These are phyloP conservation scores for Talaromyces sp. DNA, from an alignment of 2,329 filamentous ascomycete species.

Conservation along the genomic window DNA sequence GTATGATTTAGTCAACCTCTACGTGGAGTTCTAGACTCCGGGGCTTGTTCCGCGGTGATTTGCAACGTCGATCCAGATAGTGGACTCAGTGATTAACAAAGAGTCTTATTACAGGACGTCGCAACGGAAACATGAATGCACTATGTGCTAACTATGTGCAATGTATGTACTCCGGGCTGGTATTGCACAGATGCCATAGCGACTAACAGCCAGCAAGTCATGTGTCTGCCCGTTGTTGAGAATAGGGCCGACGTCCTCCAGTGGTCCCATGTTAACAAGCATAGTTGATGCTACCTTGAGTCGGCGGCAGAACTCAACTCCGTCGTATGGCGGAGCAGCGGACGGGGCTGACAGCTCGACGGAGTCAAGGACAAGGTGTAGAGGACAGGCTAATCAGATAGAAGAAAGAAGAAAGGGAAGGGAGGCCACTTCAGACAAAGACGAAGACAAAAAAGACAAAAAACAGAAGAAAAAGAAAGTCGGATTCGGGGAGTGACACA, in stretches of 20 bases:
- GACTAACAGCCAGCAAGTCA: neutral
- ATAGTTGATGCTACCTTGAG: neutral
- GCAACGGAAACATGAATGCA: neutral
- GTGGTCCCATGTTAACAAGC: neutral
- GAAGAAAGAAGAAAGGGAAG: neutral
- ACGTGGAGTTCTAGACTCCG: slow-evolving; percentile 2
- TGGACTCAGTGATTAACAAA: neutral
- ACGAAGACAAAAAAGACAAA: neutral
- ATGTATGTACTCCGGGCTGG: slow-evolving; percentile 1
- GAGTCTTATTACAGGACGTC: neutral
- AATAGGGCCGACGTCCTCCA: neutral
- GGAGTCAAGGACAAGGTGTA: neutral
- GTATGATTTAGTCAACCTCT: neutral
- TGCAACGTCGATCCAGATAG: slow-evolving; percentile 3
- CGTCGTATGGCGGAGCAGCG: too few relatives aligned
- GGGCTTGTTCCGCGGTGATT: neutral
- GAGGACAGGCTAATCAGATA: neutral
- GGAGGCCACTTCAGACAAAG: neutral
- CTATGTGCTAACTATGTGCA: too few relatives aligned
- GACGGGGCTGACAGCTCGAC: neutral
- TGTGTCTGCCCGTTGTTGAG: neutral
- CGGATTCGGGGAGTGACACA: neutral
- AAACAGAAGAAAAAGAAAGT: neutral
- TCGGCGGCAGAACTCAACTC: neutral
- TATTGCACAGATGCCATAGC: neutral